A percentile compares a stretch with the other conserved stretches of the same genome.
Evolutionary conservation across 345 rosid genomes (phyloP).

Genomic region (Dovyalis caffra): DNA sequence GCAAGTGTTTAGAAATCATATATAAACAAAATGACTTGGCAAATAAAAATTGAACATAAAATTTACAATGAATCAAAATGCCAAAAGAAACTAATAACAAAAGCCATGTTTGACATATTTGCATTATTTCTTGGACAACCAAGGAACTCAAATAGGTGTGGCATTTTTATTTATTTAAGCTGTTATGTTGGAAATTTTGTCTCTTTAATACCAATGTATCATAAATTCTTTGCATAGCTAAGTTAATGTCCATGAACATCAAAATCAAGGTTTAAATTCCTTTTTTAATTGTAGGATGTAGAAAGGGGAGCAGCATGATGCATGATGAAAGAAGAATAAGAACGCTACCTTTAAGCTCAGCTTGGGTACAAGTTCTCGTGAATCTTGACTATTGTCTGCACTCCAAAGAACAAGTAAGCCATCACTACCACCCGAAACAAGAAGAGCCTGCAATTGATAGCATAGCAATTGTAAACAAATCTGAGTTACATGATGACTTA

Average conservation of each 20-base stretch:
- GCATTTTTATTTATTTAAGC: neutral
- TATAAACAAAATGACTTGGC: conserved; percentile 1
- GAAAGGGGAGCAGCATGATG: neutral
- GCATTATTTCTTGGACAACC: neutral
- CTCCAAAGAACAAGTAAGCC: conserved; percentile 95
- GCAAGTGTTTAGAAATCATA: neutral
- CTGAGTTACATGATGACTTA: neutral
- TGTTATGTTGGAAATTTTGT: neutral
- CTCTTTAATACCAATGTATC: neutral
- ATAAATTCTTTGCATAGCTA: neutral
- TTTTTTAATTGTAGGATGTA: neutral
- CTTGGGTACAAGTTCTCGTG: conserved; percentile 97
- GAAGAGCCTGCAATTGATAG: conserved; percentile 67
- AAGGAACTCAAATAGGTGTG: neutral
- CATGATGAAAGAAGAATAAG: neutral
- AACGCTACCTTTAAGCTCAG: conserved; percentile 77
- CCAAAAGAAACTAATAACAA: neutral
- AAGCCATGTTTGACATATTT: neutral
- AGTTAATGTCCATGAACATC: neutral
- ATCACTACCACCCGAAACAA: conserved; percentile 96
- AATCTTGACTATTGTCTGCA: conserved; percentile 91
- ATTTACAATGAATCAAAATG: neutral
- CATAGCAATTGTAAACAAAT: conserved; percentile 6
- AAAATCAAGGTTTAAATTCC: neutral
- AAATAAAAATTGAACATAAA: neutral